Evolutionary conservation across 306 rosid genomes (phyloP), one percentile per base, ranked within the genome.

Genomic region (Rubus idaeus): DNA sequence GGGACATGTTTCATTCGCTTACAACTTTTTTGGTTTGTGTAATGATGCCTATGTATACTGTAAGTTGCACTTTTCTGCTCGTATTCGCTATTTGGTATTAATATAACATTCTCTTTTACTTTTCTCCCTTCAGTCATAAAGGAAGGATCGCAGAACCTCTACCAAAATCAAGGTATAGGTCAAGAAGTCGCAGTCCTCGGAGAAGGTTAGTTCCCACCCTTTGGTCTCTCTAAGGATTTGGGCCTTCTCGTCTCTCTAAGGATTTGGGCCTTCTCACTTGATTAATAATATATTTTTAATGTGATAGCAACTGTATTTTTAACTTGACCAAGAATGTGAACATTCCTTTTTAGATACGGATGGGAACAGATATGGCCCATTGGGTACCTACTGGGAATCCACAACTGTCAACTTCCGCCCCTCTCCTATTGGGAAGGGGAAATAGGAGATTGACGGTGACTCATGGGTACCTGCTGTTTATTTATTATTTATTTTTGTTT

Each of bases 141-240:
- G 98, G 98, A 84, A 88, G 90, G 87, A 82, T 91, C 66, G 84
- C 78, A 70, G 98, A 91, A 79, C 14, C 86, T 16, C 47, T 75
- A 63, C 85, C 89, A 2, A 89, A 74, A 78, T 74, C 97, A 11
- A 90, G 56, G 63, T 1, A 86, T 73, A 77, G 81, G 75, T 91
- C 98, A 70, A 82, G 96, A 88, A 91, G 97, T 81, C 92, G 92
- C 75, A 93, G 97, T 83, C 98, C 98, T 71, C 83, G 62, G 80
- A 88, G 79, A 78, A 84, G 96, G 98, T 89, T 7, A 35, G 81
- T 58, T 61, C 44, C 45, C 46, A 67, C 12, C 37, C 21, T 42
- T 10, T 68, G 16, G 26, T 47, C 47, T 7, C 21, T 76, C 10
- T 71, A 12, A 44, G 37, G 41, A n/a, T 57, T 57, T 57, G 35